Percentiles rank a stretch among this genome's conserved stretches.
Conservation (phyloP, 345 rosid genomes). For the Erysimum cheiranthoides region DNA sequence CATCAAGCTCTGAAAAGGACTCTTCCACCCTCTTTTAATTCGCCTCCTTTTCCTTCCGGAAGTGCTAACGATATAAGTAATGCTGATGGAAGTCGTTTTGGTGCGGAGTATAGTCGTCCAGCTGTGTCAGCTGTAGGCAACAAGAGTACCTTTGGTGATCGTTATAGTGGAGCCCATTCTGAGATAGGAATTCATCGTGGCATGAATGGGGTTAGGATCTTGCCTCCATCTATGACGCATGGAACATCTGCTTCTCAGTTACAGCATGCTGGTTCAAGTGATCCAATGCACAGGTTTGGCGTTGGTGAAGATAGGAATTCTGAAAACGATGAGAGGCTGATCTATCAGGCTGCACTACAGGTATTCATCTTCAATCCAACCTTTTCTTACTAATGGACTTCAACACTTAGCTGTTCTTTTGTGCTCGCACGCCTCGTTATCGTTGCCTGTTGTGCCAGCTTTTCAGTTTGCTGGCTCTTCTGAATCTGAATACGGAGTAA, state of each 20-base stretch:
- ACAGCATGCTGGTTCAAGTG: conserved; percentile 60
- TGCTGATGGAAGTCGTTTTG: conserved; percentile 43
- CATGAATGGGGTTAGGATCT: conserved; percentile 63
- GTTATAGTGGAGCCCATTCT: conserved; percentile 45
- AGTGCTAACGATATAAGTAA: conserved; percentile 42
- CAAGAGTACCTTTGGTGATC: conserved; percentile 51
- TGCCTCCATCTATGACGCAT: conserved; percentile 67
- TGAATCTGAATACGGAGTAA: conserved; percentile 10
- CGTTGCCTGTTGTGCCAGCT: conserved; percentile 6
- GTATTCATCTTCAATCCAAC: conserved; percentile 50
- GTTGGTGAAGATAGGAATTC: conserved; percentile 61
- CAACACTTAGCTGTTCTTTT: conserved; percentile 14
- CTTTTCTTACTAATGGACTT: conserved; percentile 15
- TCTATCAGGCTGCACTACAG: conserved; percentile 94
- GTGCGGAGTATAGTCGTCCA: conserved; percentile 45
- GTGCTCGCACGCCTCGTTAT: conserved; percentile 5
- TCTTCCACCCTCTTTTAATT: conserved; percentile 62
- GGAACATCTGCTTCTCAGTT: conserved; percentile 51
- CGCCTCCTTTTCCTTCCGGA: conserved; percentile 40
- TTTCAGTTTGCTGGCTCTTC: conserved; percentile 25
- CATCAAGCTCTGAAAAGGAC: conserved; percentile 72
- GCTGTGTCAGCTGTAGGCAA: conserved; percentile 34
- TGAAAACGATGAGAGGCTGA: conserved; percentile 72
- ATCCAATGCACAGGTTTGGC: conserved; percentile 51
- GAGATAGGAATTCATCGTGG: conserved; percentile 62